A percentile compares a stretch with the other conserved stretches of the same genome.
phyloP scores from a whole-genome alignment of 495 filamentous ascomycete genomes.

The Penicillium malachiteum region DNA sequence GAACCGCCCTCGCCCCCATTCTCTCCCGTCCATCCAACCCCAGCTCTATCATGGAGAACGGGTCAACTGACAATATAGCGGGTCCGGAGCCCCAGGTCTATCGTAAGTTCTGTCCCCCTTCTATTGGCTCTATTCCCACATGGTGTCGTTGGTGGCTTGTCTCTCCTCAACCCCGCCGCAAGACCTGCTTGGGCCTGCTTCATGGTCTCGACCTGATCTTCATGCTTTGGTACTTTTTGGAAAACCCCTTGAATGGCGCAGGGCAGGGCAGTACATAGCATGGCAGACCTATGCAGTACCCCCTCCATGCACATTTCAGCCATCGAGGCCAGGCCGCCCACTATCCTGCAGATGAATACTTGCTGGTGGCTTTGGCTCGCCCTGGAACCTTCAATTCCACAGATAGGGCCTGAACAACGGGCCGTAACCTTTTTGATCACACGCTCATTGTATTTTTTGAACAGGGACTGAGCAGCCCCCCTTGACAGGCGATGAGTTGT shows the following conservation, averaged over 20 bases:
- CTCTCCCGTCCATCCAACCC: constrained; percentile 9
- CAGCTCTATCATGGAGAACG: constrained; percentile 18
- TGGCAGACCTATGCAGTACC: neutral
- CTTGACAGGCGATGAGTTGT: constrained; percentile 31
- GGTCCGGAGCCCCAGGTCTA: constrained; percentile 23
- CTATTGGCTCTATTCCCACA: constrained; percentile 4
- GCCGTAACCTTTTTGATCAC: constrained; percentile 39
- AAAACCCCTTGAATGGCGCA: neutral
- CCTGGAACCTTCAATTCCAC: constrained; percentile 4
- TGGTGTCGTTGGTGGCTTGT: constrained; percentile 13
- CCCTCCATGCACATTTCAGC: neutral
- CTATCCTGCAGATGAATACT: neutral
- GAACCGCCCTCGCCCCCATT: constrained; percentile 4
- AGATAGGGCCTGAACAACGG: constrained; percentile 21
- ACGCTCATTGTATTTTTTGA: constrained; percentile 29
- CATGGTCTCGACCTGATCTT: neutral
- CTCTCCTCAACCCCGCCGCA: neutral
- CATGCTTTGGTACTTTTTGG: neutral
- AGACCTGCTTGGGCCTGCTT: neutral
- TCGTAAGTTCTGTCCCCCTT: constrained; percentile 16
- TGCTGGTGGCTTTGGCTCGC: neutral
- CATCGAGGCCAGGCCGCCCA: neutral
- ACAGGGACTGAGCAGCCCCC: constrained; percentile 18
- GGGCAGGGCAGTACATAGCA: neutral
- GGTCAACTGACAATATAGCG: constrained; percentile 26